phyloP scores from a whole-genome alignment of 345 rosid species.

The Brassica incana region DNA sequence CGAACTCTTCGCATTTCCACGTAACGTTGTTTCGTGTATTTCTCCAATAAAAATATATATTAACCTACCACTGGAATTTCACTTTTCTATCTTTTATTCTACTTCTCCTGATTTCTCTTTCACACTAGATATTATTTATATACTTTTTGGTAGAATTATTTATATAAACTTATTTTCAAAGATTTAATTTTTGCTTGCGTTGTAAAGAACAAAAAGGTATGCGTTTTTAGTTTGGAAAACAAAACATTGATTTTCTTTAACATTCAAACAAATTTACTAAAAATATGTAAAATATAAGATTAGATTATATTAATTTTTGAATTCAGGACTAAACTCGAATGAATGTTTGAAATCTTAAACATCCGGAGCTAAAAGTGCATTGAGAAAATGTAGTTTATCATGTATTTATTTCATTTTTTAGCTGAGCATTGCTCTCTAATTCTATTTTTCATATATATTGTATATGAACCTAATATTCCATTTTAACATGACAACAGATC shows the following conservation, averaged over 20 bases:
- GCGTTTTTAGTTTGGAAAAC: neutral
- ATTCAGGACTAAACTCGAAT: neutral
- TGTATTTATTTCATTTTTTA: neutral
- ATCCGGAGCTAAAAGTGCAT: neutral
- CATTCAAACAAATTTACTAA: neutral
- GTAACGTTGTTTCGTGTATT: slow-evolving; percentile 26
- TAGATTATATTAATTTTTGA: neutral
- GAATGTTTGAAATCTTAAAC: neutral
- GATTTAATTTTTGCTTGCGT: neutral
- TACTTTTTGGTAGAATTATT: neutral
- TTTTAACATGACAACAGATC: slow-evolving; percentile 1
- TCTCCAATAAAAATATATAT: slow-evolving; percentile 14
- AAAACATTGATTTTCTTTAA: neutral
- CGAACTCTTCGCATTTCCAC: slow-evolving; percentile 30
- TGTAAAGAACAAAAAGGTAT: neutral
- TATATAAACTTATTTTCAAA: neutral
- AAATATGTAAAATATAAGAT: neutral
- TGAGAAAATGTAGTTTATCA: neutral
- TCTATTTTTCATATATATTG: neutral
- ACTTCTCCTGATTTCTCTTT: slow-evolving; percentile 20
- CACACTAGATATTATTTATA: neutral
- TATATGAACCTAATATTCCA: neutral
- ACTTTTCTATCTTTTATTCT: slow-evolving; percentile 12
- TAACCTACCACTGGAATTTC: slow-evolving; percentile 21
- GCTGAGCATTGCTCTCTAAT: neutral